These are phyloP conservation scores for Rhodotorula sp. DNA, from an alignment of 1,284 basidiomycete genomes.

Conservation along the genomic window DNA sequence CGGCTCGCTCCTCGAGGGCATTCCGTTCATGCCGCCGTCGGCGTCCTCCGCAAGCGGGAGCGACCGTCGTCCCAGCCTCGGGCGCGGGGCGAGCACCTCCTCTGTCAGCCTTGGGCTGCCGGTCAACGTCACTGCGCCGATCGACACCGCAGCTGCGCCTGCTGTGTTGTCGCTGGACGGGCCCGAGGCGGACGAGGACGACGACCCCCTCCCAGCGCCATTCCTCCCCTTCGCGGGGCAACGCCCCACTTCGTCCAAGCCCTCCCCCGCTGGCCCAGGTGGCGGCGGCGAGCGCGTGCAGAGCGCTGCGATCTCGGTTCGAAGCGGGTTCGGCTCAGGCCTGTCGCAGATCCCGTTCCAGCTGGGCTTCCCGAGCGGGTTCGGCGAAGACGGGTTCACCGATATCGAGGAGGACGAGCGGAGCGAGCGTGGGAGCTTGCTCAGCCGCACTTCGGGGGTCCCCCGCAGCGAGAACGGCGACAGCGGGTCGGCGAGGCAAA, in stretches of 20 bases:
- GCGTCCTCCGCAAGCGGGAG: not conserved
- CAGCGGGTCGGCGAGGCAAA: not conserved
- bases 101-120: slow-evolving; percentile 23
- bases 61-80: not conserved
- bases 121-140: slow-evolving; percentile 14
- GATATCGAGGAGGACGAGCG: slow-evolving; percentile 2
- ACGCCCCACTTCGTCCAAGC: slow-evolving; percentile 21
- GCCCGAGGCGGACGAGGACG: slow-evolving; percentile 1
- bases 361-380: slow-evolving; percentile 36
- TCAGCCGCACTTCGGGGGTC: slow-evolving; percentile 5
- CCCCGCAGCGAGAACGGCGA: slow-evolving; percentile 1
- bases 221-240: slow-evolving; percentile 44
- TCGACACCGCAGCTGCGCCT: not conserved
- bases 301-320: slow-evolving; percentile 30
- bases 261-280: not conserved
- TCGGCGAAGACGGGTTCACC: slow-evolving; percentile 17
- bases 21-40: slow-evolving; percentile 32
- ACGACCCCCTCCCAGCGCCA: slow-evolving; percentile 30
- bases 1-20: slow-evolving; percentile 37
- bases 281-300: slow-evolving; percentile 17
- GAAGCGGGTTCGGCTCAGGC: slow-evolving; percentile 35
- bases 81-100: slow-evolving; percentile 2
- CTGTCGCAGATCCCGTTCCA: slow-evolving; percentile 41
- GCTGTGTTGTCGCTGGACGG: not conserved
- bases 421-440: slow-evolving; percentile 6